A percentile compares a stretch with the other conserved stretches of the same genome.
These are phyloP conservation scores for Acacia acuminata DNA, from an alignment of 306 rosid genomes.

Conservation along the genomic window DNA sequence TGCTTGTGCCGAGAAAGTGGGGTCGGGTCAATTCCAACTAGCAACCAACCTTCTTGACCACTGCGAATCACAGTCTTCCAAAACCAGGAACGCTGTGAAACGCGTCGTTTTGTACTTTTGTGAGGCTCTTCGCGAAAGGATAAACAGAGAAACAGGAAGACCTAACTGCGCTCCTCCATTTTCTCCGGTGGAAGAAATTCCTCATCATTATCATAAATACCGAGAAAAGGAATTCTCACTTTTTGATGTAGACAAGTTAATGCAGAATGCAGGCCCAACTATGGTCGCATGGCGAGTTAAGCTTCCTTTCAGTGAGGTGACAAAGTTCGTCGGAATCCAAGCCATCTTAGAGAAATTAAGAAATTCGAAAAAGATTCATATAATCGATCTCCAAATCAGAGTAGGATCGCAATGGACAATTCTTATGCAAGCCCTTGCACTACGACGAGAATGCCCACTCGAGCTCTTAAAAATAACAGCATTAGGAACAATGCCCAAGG, in stretches of 20 bases:
- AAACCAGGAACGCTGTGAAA: conserved; percentile 48
- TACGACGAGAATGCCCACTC: conserved; percentile 30
- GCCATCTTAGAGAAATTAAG: conserved; percentile 40
- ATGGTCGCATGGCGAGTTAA: conserved; percentile 21
- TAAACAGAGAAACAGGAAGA: conserved; percentile 58
- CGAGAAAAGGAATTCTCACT: neutral
- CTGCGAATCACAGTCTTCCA: conserved; percentile 40
- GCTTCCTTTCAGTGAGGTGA: conserved; percentile 40
- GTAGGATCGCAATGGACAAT: conserved; percentile 36
- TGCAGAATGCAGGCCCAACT: conserved; percentile 32
- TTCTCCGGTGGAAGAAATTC: neutral
- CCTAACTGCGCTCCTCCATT: neutral
- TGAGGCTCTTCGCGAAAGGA: conserved; percentile 57
- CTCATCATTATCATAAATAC: neutral
- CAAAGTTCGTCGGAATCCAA: conserved; percentile 35
- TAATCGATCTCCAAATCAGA: conserved; percentile 45
- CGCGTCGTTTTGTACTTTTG: conserved; percentile 54
- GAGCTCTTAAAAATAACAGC: conserved; percentile 47
- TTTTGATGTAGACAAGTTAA: conserved; percentile 37
- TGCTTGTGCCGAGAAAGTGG: conserved; percentile 68
- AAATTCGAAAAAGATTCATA: conserved; percentile 40
- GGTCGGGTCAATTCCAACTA: conserved; percentile 47
- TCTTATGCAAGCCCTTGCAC: conserved; percentile 39
- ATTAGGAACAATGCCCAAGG: conserved; percentile 12
- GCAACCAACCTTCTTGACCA: conserved; percentile 45